Evolutionary conservation across 2,329 filamentous ascomycete genomes (phyloP).

Genomic region (Capronia epimyces): DNA sequence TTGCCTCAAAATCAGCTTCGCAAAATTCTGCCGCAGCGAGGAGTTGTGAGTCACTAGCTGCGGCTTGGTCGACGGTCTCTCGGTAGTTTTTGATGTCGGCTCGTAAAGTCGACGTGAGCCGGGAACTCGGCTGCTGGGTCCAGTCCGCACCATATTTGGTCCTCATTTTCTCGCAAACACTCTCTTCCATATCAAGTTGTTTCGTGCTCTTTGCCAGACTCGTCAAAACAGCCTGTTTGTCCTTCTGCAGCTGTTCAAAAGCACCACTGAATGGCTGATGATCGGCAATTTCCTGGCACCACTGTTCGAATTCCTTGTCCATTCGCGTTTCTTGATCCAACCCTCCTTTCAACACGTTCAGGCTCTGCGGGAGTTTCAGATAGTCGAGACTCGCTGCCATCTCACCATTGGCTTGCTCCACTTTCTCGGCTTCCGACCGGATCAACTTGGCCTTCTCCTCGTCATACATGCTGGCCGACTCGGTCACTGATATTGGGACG

Average conservation of each 20-base stretch:
- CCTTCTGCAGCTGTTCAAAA: conserved; percentile 70
- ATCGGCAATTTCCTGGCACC: conserved; percentile 88
- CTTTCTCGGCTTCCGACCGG: conserved; percentile 85
- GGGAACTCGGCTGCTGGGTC: conserved; percentile 92
- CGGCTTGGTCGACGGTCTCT: conserved; percentile 83
- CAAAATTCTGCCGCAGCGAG: conserved; percentile 79
- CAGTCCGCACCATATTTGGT: conserved; percentile 94
- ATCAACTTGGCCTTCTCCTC: conserved; percentile 97
- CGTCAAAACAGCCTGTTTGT: conserved; percentile 68
- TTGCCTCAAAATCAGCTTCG: conserved; percentile 86
- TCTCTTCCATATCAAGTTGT: conserved; percentile 93
- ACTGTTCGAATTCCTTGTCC: conserved; percentile 84
- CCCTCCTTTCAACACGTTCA: conserved; percentile 88
- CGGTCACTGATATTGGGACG: conserved; percentile 89
- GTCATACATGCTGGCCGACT: conserved; percentile 93
- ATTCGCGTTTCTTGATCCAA: conserved; percentile 83
- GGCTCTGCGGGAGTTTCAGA: conserved; percentile 76
- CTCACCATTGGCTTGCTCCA: conserved; percentile 87
- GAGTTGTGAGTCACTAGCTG: conserved; percentile 76
- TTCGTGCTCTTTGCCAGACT: conserved; percentile 76
- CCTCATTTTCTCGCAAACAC: conserved; percentile 97
- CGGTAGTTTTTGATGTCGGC: conserved; percentile 83
- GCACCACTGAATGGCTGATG: conserved; percentile 73
- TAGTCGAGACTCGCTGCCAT: conserved; percentile 96
- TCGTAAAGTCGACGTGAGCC: conserved; percentile 79